Evolutionary conservation across 768 basidiomycete species (phyloP).

Genomic region (Boletus subparvulus): DNA sequence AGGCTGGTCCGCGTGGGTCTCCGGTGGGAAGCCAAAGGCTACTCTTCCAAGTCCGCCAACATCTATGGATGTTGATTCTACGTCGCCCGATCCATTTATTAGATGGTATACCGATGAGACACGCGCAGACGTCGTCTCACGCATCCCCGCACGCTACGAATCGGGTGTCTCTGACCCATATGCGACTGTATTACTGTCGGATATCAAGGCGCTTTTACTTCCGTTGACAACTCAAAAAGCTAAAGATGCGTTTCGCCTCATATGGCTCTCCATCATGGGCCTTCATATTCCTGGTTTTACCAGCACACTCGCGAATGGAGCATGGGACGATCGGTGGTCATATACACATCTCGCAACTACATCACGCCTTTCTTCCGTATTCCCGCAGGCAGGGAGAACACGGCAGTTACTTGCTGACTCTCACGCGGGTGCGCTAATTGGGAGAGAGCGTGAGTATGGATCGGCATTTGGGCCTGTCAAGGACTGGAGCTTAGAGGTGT

Average conservation of each 20-base stretch:
- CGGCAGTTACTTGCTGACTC: constrained; percentile 52
- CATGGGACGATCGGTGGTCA: constrained; percentile 73
- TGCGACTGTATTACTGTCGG: constrained; percentile 67
- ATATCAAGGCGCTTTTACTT: constrained; percentile 62
- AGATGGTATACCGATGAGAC: constrained; percentile 64
- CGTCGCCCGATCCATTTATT: constrained; percentile 59
- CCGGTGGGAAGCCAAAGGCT: constrained; percentile 40
- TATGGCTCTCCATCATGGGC: constrained; percentile 71
- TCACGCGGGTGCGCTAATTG: constrained; percentile 63
- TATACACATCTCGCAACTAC: constrained; percentile 45
- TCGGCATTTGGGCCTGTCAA: constrained; percentile 67
- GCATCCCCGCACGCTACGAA: constrained; percentile 56
- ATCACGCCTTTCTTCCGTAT: constrained; percentile 49
- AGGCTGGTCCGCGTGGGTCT: constrained; percentile 70
- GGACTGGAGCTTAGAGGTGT: constrained; percentile 56
- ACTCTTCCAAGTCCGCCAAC: constrained; percentile 1
- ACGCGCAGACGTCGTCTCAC: constrained; percentile 42
- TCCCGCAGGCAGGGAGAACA: constrained; percentile 42
- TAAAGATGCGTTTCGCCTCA: constrained; percentile 58
- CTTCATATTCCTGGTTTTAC: constrained; percentile 70
- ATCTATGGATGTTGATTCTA: constrained; percentile 20
- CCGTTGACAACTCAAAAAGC: constrained; percentile 42
- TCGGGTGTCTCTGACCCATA: constrained; percentile 64
- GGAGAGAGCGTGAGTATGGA: constrained; percentile 60
- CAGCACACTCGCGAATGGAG: constrained; percentile 38